Evolutionary conservation across 2,329 filamentous ascomycete species (phyloP), one percentile per base, ranked within the genome.

Genomic region (Parasarocladium wereldwijsianum): DNA sequence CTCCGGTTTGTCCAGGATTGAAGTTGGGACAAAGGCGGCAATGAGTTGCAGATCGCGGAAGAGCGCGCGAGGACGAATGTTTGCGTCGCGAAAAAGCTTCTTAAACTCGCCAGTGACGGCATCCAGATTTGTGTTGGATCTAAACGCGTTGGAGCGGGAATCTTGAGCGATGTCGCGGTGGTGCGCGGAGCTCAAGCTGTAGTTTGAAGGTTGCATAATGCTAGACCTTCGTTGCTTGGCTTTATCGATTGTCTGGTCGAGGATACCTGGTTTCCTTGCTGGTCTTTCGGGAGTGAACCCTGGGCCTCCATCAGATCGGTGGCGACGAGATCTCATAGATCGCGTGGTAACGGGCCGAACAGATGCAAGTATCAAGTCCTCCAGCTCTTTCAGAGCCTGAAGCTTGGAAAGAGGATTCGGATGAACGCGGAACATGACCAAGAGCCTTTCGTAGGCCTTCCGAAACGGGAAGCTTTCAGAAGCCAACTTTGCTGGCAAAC

Each of bases 321-420:
- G 56, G 44, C 50, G 53, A 28, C 48, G 44, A 3, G 48, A 40
- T 29, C 45, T 48, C 36, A 47, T 55, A 4, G 51, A 43, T 8
- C 47, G 44, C 23, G 36, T 54, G 3, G 50, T 47, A 16, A 48
- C 36, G n/a, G n/a, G n/a, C n/a, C n/a, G n/a, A 18, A 87, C 55
- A 0, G 79, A 87, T 2, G 81, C 80, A 16, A 81, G 61, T 33
- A 93, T 82, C 26, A 98, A 65, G 24, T 78, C 72, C 44, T 92
- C 76, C 5, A 98, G 64, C 48, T 94, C 84, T 36, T 78, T 75
- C 4, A 96, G 60, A 1, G 82, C 78, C 39, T 78, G 76, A 9
- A 98, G 66, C 52, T 98, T 98, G 14, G 72, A 67, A 40, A 80
- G 80, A 0, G 90, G 90, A 45, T 90, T 93, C 0, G 83, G 81